A percentile compares a stretch with the other conserved stretches of the same genome.
Conservation (phyloP, 1,284 basidiomycete genomes). For the Leccinum cinnamomeum region DNA sequence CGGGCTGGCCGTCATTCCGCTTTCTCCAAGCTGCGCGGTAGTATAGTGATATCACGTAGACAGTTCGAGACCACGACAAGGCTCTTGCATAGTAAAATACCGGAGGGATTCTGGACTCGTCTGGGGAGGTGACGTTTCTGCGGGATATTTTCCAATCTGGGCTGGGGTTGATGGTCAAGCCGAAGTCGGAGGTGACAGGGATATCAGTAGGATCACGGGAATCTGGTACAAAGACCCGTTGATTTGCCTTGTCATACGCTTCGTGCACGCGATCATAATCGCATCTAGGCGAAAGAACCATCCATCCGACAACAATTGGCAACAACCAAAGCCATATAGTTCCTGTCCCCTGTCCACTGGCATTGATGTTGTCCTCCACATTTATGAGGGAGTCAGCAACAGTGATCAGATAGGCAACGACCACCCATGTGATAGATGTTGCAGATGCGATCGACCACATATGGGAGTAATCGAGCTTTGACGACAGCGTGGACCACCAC, state of each 20-base stretch:
- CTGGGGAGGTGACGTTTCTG: constrained; percentile 13
- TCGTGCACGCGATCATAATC: constrained; percentile 33
- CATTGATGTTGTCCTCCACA: constrained; percentile 15
- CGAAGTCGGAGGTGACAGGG: constrained; percentile 14
- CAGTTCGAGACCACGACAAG: constrained; percentile 28
- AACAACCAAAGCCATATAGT: constrained; percentile 45
- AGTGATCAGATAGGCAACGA: constrained; percentile 44
- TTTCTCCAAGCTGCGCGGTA: constrained; percentile 27
- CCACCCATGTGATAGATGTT: constrained; percentile 42
- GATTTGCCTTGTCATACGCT: constrained; percentile 37
- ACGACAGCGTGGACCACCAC: constrained; percentile 32
- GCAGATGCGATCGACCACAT: constrained; percentile 43
- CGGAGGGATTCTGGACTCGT: constrained; percentile 28
- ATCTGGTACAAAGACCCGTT: constrained; percentile 6
- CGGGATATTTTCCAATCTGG: constrained; percentile 4
- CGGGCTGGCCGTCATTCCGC: background rate
- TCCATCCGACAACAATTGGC: constrained; percentile 42
- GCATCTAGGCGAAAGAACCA: constrained; percentile 43
- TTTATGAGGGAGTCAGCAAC: constrained; percentile 39
- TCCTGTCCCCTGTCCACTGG: constrained; percentile 38
- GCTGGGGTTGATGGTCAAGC: constrained; percentile 24
- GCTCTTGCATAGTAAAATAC: constrained; percentile 35
- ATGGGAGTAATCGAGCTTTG: constrained; percentile 28
- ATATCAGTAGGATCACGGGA: background rate
- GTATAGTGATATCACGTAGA: constrained; percentile 17